Percentiles rank a stretch among this genome's conserved stretches.
phyloP scores from a whole-genome alignment of 257 asterid species.

The Primulina tabacum region DNA sequence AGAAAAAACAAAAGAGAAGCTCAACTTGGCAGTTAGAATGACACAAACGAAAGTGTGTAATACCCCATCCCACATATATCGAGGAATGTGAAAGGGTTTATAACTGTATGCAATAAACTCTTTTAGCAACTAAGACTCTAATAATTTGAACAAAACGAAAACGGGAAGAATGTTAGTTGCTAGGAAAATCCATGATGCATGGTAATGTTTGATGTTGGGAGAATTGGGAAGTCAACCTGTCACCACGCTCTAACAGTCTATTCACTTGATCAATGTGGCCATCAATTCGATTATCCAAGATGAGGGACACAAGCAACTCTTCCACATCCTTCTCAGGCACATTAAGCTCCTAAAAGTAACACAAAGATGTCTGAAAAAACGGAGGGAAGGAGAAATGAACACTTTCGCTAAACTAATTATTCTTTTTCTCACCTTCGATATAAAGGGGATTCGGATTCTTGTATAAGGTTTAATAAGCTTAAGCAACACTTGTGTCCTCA shows the following conservation, averaged over 20 bases:
- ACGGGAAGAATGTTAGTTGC: not conserved
- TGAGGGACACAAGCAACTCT: constrained; percentile 85
- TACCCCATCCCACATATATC: not conserved
- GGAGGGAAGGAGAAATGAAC: not conserved
- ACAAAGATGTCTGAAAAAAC: not conserved
- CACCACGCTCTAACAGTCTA: constrained; percentile 88
- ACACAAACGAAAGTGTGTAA: not conserved
- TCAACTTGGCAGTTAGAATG: not conserved
- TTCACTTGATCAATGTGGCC: constrained; percentile 98
- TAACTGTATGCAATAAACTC: too few species aligned
- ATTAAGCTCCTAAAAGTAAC: constrained; percentile 73
- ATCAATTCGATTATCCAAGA: constrained; percentile 79
- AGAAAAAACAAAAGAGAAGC: not conserved
- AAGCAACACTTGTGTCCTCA: constrained; percentile 94
- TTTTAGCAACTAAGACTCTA: not conserved
- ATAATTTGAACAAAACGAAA: not conserved
- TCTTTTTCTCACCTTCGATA: constrained; percentile 63
- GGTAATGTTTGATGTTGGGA: constrained; percentile 2
- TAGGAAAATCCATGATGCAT: not conserved
- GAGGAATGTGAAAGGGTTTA: not conserved
- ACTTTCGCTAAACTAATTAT: constrained; percentile 13
- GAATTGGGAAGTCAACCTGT: constrained; percentile 51
- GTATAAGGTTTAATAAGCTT: constrained; percentile 98
- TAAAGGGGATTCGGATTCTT: constrained; percentile 89
- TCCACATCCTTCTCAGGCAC: constrained; percentile 96